Base-by-base conservation (phyloP, 805 yeast species). In the Candida michaelii region DNA sequence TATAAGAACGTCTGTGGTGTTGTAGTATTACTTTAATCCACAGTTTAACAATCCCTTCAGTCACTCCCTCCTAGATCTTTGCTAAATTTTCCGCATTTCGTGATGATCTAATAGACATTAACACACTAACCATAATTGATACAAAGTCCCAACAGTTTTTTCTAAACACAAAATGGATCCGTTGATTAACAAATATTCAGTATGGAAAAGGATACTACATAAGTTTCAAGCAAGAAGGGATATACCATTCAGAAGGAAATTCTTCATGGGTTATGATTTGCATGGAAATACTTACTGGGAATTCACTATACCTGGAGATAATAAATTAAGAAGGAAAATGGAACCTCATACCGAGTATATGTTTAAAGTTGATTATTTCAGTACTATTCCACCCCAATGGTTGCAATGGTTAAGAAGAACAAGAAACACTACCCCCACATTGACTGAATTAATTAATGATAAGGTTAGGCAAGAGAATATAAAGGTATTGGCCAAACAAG, bases 261-360 rank as follows among this genome's bases (percentile, higher is more conserved):
- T 81, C 66, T 85, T 86, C 52, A 71, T 82, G 8, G 86, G 89
- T 2, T 86, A 85, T 55, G 95, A 87, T 55, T 68, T 88, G n/a
- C 80, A 79, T 30, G 95, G 93, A 2, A 87, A 87, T 59, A 80
- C 91, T 1, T 87, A 83, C 64, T 87, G 95, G 95, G 96, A 87
- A 58, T 81, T 83, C 60, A 71, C 73, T 39, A 66, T 76, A 18
- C 80, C 78, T 46, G 74, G 74, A 5, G 72, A 74, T 52, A 69
- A 61, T 18, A 60, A 82, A 44, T 69, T 82, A 45, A 65, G 95
- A 37, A 62, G 95, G 34, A 78, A 83, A 41, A 73, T 82, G 42
- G 80, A 82, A 43, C 86, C 88, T 10, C 58, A 63, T 30, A 60
- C 65, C 29, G 67, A 70, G 33, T 69, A 71, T 42, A 57, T 69